Percentiles rank a stretch among this genome's conserved stretches.
Evolutionary conservation across 768 basidiomycete species (phyloP).

Genomic region (Suillus tomentosus): DNA sequence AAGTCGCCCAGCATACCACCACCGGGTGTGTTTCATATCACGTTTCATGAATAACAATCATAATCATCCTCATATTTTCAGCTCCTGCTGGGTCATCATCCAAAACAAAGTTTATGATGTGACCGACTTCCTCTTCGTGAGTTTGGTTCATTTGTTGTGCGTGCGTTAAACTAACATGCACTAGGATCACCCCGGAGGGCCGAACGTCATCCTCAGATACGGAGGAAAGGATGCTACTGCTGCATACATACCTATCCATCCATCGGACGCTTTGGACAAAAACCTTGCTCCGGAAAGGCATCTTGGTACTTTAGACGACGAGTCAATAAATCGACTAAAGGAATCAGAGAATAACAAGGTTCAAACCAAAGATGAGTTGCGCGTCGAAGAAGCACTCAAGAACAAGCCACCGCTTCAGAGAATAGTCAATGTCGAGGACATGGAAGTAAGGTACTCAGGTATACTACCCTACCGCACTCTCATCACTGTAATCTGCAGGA

Average conservation of each 20-base stretch:
- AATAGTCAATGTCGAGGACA: conserved; percentile 76
- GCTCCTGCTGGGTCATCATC: conserved; percentile 87
- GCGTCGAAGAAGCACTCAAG: conserved; percentile 62
- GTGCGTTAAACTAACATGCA: conserved; percentile 10
- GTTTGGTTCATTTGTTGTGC: conserved; percentile 13
- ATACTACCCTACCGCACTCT: conserved; percentile 1
- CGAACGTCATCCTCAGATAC: conserved; percentile 78
- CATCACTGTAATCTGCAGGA: conserved; percentile 40
- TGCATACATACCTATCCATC: conserved; percentile 82
- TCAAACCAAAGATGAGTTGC: conserved; percentile 69
- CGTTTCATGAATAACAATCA: conserved; percentile 12
- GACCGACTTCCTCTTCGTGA: conserved; percentile 71
- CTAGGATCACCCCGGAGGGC: conserved; percentile 81
- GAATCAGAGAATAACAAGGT: conserved; percentile 40
- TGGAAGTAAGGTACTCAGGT: conserved; percentile 59
- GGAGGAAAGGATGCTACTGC: conserved; percentile 84
- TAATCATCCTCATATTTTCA: conserved; percentile 25
- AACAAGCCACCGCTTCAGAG: conserved; percentile 65
- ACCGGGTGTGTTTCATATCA: conserved; percentile 39
- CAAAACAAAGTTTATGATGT: conserved; percentile 83
- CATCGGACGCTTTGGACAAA: conserved; percentile 76
- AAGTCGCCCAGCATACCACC: conserved; percentile 64
- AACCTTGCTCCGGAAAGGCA: conserved; percentile 71
- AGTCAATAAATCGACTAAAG: conserved; percentile 42
- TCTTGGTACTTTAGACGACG: conserved; percentile 62